Evolutionary conservation across 257 asterid genomes (phyloP).

Genomic region (Capsicum chinense): DNA sequence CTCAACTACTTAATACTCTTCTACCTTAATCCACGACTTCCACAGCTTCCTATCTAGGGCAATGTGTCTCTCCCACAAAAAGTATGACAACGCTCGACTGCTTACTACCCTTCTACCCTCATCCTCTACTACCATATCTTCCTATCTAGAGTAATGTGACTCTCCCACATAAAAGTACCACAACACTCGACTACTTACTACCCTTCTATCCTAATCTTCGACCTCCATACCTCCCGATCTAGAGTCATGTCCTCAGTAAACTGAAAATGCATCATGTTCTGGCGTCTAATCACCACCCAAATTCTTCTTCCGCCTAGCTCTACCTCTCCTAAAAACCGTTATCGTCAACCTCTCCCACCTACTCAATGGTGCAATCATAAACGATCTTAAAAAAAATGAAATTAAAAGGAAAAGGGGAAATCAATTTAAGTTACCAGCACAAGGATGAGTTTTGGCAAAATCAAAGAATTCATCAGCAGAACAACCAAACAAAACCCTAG

Average conservation of each 20-base stretch:
- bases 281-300: background rate
- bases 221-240: background rate
- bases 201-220: background rate
- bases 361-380: background rate
- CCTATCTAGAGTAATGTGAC: no score
- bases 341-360: background rate
- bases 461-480: constrained; percentile 83
- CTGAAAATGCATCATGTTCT: background rate
- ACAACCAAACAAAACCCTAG: constrained; percentile 86
- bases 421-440: constrained; percentile 52
- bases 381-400: background rate
- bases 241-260: background rate
- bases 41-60: background rate
- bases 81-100: background rate
- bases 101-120: background rate
- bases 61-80: background rate
- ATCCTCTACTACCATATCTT: background rate
- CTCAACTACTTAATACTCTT: background rate
- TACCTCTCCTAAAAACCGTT: background rate
- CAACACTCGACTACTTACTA: background rate
- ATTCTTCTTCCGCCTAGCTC: background rate
- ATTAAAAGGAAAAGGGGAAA: background rate
- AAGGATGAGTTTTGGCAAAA: constrained; percentile 73
- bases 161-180: no score
- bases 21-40: background rate